These are phyloP conservation scores for Talaromyces sp. DNA, from an alignment of 2,329 filamentous ascomycete species.

Conservation along the genomic window DNA sequence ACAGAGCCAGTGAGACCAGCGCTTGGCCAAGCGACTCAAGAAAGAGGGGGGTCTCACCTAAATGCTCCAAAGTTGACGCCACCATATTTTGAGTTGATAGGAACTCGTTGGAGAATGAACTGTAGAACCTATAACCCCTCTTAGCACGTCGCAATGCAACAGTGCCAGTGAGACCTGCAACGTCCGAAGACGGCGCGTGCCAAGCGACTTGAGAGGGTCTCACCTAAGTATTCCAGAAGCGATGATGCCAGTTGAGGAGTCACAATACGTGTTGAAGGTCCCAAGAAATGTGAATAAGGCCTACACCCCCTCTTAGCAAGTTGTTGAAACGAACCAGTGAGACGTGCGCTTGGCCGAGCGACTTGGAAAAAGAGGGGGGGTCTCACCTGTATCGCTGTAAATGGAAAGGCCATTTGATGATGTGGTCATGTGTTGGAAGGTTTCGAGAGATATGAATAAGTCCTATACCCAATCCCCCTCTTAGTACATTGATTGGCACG, in stretches of 20 bases:
- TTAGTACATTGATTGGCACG: no score
- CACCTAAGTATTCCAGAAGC: not conserved
- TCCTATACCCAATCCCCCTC: no score
- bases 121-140: not conserved
- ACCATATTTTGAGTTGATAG: no score
- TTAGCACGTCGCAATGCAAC: not conserved
- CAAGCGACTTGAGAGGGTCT: not conserved
- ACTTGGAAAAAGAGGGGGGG: not conserved
- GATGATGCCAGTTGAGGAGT: not conserved
- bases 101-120: no score
- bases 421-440: no score
- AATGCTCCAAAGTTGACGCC: no score
- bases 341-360: not conserved
- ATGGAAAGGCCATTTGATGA: no score
- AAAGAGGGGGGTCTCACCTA: constrained; percentile 4
- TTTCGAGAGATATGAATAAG: no score
- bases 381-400: not conserved
- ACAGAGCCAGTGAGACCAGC: not conserved
- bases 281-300: not conserved
- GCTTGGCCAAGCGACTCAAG: not conserved
- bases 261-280: not conserved
- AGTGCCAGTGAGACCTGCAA: not conserved
- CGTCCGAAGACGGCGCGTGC: not conserved
- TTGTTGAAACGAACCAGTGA: not conserved
- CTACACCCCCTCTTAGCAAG: not conserved